Conservation (phyloP, 441 rosid species). For the Adansonia madagascariensis region DNA sequence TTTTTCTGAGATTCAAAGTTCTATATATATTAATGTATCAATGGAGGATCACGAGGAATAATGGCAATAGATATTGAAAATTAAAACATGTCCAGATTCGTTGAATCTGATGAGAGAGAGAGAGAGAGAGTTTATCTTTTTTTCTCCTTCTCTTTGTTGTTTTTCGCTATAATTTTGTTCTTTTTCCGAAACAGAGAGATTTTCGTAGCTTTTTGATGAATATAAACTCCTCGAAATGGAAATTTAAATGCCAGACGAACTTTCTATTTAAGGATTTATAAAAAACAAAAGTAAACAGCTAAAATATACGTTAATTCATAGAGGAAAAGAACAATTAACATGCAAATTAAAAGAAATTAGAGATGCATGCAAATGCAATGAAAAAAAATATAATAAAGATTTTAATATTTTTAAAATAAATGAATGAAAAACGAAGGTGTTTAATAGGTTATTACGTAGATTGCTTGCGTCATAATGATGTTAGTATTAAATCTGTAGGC, state of each 20-base stretch:
- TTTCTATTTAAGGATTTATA: background rate
- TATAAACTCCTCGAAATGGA: background rate
- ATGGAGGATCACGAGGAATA: background rate
- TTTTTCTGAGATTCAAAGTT: background rate
- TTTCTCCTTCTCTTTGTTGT: background rate
- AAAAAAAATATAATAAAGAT: too few relatives aligned
- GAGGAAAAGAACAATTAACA: too few relatives aligned
- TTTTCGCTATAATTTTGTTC: background rate
- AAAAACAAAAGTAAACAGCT: background rate
- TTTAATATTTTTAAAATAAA: too few relatives aligned
- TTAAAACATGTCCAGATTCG: constrained; percentile 10
- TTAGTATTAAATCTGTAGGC: background rate
- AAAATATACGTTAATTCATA: background rate
- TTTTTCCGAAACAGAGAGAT: background rate
- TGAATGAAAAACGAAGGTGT: background rate
- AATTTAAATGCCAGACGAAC: background rate
- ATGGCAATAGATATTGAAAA: background rate
- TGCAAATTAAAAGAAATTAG: background rate
- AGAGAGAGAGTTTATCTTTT: background rate
- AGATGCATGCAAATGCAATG: background rate
- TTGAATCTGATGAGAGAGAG: constrained; percentile 2
- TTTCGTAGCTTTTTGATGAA: background rate
- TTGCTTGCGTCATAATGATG: background rate
- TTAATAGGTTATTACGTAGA: background rate
- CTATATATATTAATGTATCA: background rate